Evolutionary conservation across 139 green algal genomes (phyloP).

Genomic region (Nannochloris sp.): DNA sequence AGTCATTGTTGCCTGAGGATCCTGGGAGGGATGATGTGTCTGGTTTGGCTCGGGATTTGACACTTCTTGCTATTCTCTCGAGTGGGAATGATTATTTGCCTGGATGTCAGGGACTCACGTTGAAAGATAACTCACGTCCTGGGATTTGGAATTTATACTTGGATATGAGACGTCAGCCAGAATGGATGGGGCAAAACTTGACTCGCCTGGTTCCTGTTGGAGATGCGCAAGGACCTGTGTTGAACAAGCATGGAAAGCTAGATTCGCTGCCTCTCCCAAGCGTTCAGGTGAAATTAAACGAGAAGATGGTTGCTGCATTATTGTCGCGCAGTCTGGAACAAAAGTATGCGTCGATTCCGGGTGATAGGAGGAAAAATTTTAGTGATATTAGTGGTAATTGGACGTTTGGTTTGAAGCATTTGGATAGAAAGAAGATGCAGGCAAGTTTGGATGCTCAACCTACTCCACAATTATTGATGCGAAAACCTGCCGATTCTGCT

Average conservation of each 20-base stretch:
- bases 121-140: constrained; percentile 22
- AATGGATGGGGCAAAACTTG: constrained; percentile 16
- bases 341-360: neutral
- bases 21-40: constrained; percentile 1
- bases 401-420: neutral
- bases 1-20: constrained; percentile 9
- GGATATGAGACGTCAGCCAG: constrained; percentile 13
- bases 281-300: constrained; percentile 10
- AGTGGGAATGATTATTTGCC: constrained; percentile 76
- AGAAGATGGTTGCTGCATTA: constrained; percentile 13
- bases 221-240: neutral
- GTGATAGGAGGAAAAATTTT: neutral
- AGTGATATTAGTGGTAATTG: neutral
- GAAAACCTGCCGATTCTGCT: constrained; percentile 1
- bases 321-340: constrained; percentile 16
- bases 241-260: neutral
- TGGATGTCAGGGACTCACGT: constrained; percentile 8
- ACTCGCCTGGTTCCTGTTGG: constrained; percentile 14
- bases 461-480: neutral
- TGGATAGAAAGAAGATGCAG: neutral
- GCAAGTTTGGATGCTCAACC: neutral
- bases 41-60: constrained; percentile 39
- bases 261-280: neutral
- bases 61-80: constrained; percentile 48
- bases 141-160: constrained; percentile 35